Evolutionary conservation across 768 basidiomycete genomes (phyloP).

Genomic region (Boletus rubescentipes): DNA sequence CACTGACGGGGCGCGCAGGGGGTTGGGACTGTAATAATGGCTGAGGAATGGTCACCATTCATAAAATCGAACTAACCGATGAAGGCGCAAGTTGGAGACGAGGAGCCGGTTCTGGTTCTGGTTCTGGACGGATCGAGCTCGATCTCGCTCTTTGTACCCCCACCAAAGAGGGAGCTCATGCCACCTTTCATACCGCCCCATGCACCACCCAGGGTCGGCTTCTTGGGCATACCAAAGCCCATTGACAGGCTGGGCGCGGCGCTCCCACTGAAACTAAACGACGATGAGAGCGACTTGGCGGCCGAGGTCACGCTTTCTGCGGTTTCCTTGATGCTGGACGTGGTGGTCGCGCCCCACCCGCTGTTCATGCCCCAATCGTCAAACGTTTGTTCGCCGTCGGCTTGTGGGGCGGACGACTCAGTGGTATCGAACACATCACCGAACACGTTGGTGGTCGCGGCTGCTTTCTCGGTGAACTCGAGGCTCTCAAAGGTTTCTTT

Average conservation of each 20-base stretch:
- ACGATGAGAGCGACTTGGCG: neutral
- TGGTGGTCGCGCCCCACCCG: neutral
- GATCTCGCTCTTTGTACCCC: neutral
- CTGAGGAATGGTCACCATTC: conserved; percentile 8
- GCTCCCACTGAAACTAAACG: conserved; percentile 3
- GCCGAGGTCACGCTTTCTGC: neutral
- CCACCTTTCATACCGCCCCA: too few relatives aligned
- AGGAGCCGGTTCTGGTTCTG: conserved; percentile 11
- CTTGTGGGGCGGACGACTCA: neutral
- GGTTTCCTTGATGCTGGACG: neutral
- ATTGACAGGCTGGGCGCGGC: too few relatives aligned
- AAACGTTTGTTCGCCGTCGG: neutral
- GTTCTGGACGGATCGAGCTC: conserved; percentile 8
- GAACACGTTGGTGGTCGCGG: neutral
- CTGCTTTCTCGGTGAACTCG: neutral
- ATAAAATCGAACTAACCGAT: conserved; percentile 45
- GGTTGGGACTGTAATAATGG: conserved; percentile 40
- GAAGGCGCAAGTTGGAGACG: conserved; percentile 46
- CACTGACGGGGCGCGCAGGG: conserved; percentile 52
- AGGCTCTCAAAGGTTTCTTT: conserved; percentile 5
- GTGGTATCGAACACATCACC: neutral
- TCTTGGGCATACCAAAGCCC: neutral
- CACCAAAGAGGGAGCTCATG: conserved; percentile 4
- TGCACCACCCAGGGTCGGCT: too few relatives aligned
- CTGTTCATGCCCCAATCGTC: neutral